These are phyloP conservation scores for Brasilioporus rufonigricans DNA, from an alignment of 768 basidiomycete genomes.

Conservation along the genomic window DNA sequence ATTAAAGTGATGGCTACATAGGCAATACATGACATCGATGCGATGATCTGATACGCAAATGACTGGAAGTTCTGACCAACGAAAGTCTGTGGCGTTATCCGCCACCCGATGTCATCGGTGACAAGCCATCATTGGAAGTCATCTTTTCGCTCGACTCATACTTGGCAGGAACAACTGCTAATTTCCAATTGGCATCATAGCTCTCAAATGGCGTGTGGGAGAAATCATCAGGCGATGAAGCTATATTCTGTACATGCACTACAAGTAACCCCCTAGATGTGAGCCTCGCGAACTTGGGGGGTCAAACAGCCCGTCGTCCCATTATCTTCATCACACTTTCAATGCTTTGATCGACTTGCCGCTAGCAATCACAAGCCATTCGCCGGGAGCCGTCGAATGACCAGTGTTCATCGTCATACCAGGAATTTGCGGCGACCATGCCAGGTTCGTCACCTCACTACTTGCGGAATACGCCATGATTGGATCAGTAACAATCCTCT, in stretches of 20 bases:
- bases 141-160: neutral
- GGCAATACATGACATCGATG: no score
- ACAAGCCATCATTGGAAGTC: neutral
- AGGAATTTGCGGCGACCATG: constrained; percentile 85
- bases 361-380: constrained; percentile 84
- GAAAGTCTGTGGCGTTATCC: no score
- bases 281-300: neutral
- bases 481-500: constrained; percentile 69
- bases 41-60: no score
- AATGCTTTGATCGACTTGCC: constrained; percentile 81
- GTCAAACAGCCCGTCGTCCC: neutral
- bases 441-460: constrained; percentile 77
- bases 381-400: constrained; percentile 70
- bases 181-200: neutral
- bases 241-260: neutral
- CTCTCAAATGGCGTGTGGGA: no score
- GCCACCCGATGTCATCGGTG: neutral
- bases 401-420: constrained; percentile 75
- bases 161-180: neutral
- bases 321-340: constrained; percentile 56
- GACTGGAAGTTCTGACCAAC: no score
- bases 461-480: constrained; percentile 81
- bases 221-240: neutral
- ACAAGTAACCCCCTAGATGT: neutral
- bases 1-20: no score